A percentile compares a stretch with the other conserved stretches of the same genome.
phyloP scores from a whole-genome alignment of 1,139 yeast species.

The Candida dubliniensis region DNA sequence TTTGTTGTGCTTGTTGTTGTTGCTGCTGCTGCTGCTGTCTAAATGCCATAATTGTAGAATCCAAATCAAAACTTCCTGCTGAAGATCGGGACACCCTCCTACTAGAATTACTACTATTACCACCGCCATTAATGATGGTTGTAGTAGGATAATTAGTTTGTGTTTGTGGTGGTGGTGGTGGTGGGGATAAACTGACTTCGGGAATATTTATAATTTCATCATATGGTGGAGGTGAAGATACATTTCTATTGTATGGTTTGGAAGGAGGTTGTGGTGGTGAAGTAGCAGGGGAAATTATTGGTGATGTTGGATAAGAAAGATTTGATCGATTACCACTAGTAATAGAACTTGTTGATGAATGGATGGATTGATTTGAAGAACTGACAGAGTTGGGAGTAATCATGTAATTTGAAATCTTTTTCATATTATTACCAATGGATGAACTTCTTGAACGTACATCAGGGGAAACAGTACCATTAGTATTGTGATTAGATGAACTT shows the following conservation, averaged over 20 bases:
- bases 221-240: constrained; percentile 2
- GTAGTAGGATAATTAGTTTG: too few species aligned
- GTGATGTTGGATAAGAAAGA: neutral
- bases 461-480: neutral
- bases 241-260: neutral
- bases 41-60: constrained; percentile 5
- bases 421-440: neutral
- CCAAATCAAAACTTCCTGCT: constrained; percentile 13
- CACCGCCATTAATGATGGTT: neutral
- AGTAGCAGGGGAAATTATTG: neutral
- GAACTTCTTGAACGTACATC: constrained; percentile 3
- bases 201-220: constrained; percentile 3
- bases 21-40: constrained; percentile 5
- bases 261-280: neutral
- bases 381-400: neutral
- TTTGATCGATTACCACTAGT: neutral
- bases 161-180: neutral
- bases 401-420: neutral
- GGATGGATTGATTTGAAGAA: neutral
- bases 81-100: constrained; percentile 2
- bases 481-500: neutral
- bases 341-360: neutral
- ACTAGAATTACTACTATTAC: neutral
- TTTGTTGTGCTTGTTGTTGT: too few species aligned
- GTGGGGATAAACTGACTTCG: neutral